A percentile compares a stretch with the other conserved stretches of the same genome.
phyloP scores from a whole-genome alignment of 345 rosid genomes.

The Aquilaria yunnanensis region DNA sequence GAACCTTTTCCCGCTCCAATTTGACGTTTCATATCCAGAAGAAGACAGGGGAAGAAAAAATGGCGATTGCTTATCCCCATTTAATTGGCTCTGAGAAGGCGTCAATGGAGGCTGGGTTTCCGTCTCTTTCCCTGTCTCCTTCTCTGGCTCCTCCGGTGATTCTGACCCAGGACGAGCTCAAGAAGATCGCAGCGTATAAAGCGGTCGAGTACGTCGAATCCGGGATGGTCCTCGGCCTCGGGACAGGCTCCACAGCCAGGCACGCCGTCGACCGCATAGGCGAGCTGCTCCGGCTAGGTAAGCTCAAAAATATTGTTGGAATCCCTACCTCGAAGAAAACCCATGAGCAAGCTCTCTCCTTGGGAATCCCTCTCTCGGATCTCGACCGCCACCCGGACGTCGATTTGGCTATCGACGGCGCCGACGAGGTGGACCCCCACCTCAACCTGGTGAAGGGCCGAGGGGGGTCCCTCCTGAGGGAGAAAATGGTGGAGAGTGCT shows the following conservation, averaged over 20 bases:
- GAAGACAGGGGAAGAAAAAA: not conserved
- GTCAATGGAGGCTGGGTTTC: conserved; percentile 11
- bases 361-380: conserved; percentile 77
- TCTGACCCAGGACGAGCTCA: conserved; percentile 16
- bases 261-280: conserved; percentile 95
- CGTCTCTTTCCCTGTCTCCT: conserved; percentile 2
- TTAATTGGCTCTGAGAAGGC: conserved; percentile 13
- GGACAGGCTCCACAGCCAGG: conserved; percentile 94
- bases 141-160: conserved; percentile 12
- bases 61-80: conserved; percentile 14
- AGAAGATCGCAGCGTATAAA: conserved; percentile 42
- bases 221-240: conserved; percentile 97
- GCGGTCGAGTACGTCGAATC: conserved; percentile 91
- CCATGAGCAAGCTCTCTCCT: conserved; percentile 57
- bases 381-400: conserved; percentile 63
- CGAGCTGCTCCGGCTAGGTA: conserved; percentile 65
- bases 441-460: conserved; percentile 89
- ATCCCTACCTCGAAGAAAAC: conserved; percentile 55
- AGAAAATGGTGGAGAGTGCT: conserved; percentile 92
- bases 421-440: conserved; percentile 83
- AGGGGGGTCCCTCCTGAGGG: conserved; percentile 86
- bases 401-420: conserved; percentile 94
- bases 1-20: not conserved
- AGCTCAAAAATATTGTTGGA: conserved; percentile 60
- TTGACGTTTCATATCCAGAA: not conserved